Percentiles rank a stretch among this genome's conserved stretches.
phyloP scores from a whole-genome alignment of 1,284 basidiomycete genomes.

The Austroboletus niveus region DNA sequence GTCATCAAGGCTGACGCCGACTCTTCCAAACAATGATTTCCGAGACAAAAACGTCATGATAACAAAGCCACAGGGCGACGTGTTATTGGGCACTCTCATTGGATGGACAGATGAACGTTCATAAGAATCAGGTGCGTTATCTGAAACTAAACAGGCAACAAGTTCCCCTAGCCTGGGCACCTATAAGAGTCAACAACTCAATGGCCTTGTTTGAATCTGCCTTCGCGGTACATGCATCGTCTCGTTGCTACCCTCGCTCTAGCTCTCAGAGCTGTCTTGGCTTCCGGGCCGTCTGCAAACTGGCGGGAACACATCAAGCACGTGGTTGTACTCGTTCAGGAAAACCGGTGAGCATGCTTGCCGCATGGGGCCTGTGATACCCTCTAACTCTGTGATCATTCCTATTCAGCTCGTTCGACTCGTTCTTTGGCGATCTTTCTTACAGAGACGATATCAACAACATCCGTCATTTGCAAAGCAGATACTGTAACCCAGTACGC shows the following conservation, averaged over 20 bases:
- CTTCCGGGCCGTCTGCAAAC: slow-evolving; percentile 7
- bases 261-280: neutral
- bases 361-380: neutral
- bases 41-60: too few species aligned
- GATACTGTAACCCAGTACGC: slow-evolving; percentile 26
- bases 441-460: slow-evolving; percentile 25
- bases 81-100: neutral
- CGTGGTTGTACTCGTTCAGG: slow-evolving; percentile 28
- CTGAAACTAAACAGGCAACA: neutral
- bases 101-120: neutral
- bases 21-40: too few species aligned
- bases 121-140: neutral
- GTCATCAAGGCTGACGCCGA: too few species aligned
- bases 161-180: neutral
- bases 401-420: slow-evolving; percentile 22
- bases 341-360: slow-evolving; percentile 20
- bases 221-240: slow-evolving; percentile 7
- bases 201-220: neutral
- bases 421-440: slow-evolving; percentile 28
- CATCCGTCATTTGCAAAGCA: slow-evolving; percentile 17
- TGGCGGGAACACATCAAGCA: slow-evolving; percentile 27
- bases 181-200: slow-evolving; percentile 10
- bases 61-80: too few species aligned
- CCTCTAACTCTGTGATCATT: neutral
- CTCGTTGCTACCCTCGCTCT: slow-evolving; percentile 10